Percentiles rank a stretch among this genome's conserved stretches.
Conservation (phyloP, 306 rosid species). For the Rosa chinensis region DNA sequence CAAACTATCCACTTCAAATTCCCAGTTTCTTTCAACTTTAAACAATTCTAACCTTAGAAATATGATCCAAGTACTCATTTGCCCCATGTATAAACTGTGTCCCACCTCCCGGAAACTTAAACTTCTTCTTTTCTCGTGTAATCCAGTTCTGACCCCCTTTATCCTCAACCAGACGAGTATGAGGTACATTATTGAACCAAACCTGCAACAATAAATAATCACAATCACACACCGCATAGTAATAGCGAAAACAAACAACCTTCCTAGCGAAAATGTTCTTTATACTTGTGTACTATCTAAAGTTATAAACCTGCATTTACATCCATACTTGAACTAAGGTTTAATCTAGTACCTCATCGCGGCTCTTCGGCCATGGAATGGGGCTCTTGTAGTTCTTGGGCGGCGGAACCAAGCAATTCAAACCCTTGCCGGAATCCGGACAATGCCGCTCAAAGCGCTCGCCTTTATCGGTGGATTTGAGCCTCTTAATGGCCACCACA, state of each 20-base stretch:
- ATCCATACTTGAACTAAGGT: neutral
- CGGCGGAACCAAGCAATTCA: slow-evolving; percentile 91
- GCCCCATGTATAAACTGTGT: slow-evolving; percentile 98
- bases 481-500: slow-evolving; percentile 54
- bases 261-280: too few relatives aligned
- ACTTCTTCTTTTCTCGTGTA: slow-evolving; percentile 57
- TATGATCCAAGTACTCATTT: slow-evolving; percentile 80
- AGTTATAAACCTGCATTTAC: neutral
- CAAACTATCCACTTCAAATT: slow-evolving; percentile 5
- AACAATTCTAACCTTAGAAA: slow-evolving; percentile 54
- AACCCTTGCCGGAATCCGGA: slow-evolving; percentile 43
- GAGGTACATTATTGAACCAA: slow-evolving; percentile 91
- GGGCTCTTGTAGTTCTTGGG: slow-evolving; percentile 73
- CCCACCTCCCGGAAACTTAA: slow-evolving; percentile 96
- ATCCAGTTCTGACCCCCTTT: slow-evolving; percentile 99
- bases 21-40: slow-evolving; percentile 9
- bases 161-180: slow-evolving; percentile 86
- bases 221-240: neutral
- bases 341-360: slow-evolving; percentile 63
- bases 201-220: slow-evolving; percentile 45
- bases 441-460: slow-evolving; percentile 85
- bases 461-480: slow-evolving; percentile 63
- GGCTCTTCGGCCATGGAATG: slow-evolving; percentile 90
- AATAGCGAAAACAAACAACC: neutral
- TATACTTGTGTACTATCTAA: neutral